Evolutionary conservation across 345 rosid genomes (phyloP).

Genomic region (Gossypium turneri): DNA sequence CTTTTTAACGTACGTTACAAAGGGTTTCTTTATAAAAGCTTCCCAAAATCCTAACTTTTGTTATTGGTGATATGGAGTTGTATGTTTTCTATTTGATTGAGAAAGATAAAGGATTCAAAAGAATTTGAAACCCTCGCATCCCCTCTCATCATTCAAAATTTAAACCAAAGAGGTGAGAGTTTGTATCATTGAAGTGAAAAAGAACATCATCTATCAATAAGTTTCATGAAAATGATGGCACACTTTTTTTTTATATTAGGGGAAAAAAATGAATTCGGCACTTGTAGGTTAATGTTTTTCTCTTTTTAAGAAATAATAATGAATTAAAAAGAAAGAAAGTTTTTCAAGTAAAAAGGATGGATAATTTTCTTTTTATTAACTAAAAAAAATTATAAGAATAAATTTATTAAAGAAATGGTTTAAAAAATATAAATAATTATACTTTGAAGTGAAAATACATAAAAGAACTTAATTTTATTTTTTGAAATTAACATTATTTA

Average conservation of each 20-base stretch:
- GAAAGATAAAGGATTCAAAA: background rate
- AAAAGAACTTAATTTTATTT: too few relatives aligned
- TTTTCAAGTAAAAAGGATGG: too few relatives aligned
- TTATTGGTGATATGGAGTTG: background rate
- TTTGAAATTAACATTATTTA: too few relatives aligned
- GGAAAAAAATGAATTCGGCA: too few relatives aligned
- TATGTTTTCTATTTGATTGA: constrained; percentile 4
- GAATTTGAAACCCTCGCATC: background rate
- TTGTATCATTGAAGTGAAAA: constrained; percentile 34
- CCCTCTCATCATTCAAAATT: constrained; percentile 26
- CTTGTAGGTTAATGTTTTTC: too few relatives aligned
- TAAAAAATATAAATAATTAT: too few relatives aligned
- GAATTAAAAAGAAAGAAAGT: too few relatives aligned
- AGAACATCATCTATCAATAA: constrained; percentile 49
- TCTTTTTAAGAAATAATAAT: too few relatives aligned
- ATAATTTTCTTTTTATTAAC: too few relatives aligned
- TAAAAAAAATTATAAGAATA: too few relatives aligned
- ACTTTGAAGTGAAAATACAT: too few relatives aligned
- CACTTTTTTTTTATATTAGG: constrained; percentile 29
- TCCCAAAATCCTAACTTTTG: constrained; percentile 10
- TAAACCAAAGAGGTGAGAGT: constrained; percentile 23
- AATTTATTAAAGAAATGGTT: too few relatives aligned
- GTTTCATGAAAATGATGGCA: constrained; percentile 32
- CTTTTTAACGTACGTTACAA: background rate
- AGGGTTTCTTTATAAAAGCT: constrained; percentile 5